Conservation (phyloP, 495 filamentous ascomycete species). For the Hypomontagnella submonticulosa region DNA sequence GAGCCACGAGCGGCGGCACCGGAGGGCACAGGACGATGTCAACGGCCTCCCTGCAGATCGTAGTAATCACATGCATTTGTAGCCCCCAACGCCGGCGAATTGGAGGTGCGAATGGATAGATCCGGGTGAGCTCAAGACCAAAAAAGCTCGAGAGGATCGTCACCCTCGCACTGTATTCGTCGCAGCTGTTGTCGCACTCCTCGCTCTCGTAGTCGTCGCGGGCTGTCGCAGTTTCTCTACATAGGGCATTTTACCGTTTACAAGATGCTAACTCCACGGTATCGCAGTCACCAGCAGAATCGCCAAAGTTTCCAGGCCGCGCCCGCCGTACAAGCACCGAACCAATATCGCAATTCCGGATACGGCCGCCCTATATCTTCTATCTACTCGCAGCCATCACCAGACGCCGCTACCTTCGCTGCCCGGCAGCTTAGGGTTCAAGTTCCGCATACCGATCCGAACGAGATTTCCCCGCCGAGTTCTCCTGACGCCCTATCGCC, state of each 20-base stretch:
- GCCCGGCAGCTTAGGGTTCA: constrained; percentile 47
- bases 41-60: constrained; percentile 20
- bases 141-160: constrained; percentile 29
- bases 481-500: constrained; percentile 55
- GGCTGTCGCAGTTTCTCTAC: constrained; percentile 5
- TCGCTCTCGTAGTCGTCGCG: constrained; percentile 1
- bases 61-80: constrained; percentile 36
- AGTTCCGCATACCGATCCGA: constrained; percentile 50
- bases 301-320: constrained; percentile 27
- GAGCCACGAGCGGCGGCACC: neutral
- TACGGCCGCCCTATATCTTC: constrained; percentile 54
- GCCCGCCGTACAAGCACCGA: constrained; percentile 49
- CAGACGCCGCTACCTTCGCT: constrained; percentile 42
- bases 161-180: constrained; percentile 31
- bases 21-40: constrained; percentile 11
- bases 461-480: constrained; percentile 61
- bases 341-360: constrained; percentile 47
- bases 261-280: constrained; percentile 42
- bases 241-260: constrained; percentile 11
- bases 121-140: constrained; percentile 11
- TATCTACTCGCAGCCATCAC: constrained; percentile 52
- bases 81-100: constrained; percentile 23
- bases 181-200: constrained; percentile 18
- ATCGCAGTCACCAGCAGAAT: constrained; percentile 36
- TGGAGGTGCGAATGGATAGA: constrained; percentile 22